Conservation (phyloP, 148 eudicot species). For the Rhododendron simsii region DNA sequence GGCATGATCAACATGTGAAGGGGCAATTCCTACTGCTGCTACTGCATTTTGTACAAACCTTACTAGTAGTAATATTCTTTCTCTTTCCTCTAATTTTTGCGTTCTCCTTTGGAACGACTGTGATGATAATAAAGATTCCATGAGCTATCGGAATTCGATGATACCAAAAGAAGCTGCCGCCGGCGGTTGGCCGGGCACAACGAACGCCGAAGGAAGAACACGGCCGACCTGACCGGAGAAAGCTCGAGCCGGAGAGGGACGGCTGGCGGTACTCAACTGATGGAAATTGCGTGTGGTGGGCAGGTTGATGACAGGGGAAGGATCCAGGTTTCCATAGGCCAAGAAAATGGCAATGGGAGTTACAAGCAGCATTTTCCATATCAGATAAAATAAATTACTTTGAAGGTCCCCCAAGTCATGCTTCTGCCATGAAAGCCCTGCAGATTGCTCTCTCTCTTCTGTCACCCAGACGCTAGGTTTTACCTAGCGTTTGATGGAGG, state of each 20-base stretch:
- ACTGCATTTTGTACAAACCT: neutral
- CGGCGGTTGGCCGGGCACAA: slow-evolving; percentile 50
- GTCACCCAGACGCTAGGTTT: slow-evolving; percentile 13
- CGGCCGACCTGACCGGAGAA: slow-evolving; percentile 21
- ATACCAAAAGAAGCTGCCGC: slow-evolving; percentile 44
- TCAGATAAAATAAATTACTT: slow-evolving; percentile 8
- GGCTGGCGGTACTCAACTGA: slow-evolving; percentile 3
- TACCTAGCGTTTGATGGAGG: neutral
- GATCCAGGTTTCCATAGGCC: slow-evolving; percentile 7
- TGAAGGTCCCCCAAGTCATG: neutral
- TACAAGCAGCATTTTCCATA: slow-evolving; percentile 21
- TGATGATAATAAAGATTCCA: slow-evolving; percentile 30
- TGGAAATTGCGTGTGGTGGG: slow-evolving; percentile 20
- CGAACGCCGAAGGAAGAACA: slow-evolving; percentile 40
- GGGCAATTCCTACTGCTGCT: neutral
- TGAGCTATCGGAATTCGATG: slow-evolving; percentile 48
- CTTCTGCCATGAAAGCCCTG: neutral
- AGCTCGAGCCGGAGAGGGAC: slow-evolving; percentile 15
- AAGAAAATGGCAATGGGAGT: slow-evolving; percentile 23
- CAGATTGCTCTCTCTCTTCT: slow-evolving; percentile 39
- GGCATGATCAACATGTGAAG: neutral
- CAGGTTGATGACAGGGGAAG: slow-evolving; percentile 25
- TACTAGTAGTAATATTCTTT: neutral
- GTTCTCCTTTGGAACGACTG: neutral
- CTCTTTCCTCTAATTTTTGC: neutral